A percentile compares a stretch with the other conserved stretches of the same genome.
Evolutionary conservation across 2,329 filamentous ascomycete genomes (phyloP).

Genomic region (Metarhizium rileyi): DNA sequence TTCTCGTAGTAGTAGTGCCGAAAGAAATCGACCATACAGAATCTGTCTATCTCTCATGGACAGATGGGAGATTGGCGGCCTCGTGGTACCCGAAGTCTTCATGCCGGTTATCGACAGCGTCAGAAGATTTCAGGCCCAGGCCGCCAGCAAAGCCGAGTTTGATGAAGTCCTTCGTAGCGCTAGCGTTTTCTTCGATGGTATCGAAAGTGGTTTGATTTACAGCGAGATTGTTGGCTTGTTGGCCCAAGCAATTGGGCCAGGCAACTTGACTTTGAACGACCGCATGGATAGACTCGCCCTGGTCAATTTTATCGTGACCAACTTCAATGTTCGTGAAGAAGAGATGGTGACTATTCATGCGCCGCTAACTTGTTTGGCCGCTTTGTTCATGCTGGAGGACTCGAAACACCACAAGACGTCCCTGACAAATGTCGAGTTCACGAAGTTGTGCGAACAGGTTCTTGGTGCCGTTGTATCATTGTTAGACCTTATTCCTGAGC

Average conservation of each 20-base stretch:
- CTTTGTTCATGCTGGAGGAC: slow-evolving; percentile 57
- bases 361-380: slow-evolving; percentile 50
- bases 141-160: slow-evolving; percentile 60
- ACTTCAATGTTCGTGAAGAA: slow-evolving; percentile 92
- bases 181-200: slow-evolving; percentile 93
- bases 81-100: slow-evolving; percentile 83
- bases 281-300: slow-evolving; percentile 58
- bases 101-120: slow-evolving; percentile 76
- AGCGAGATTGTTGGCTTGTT: slow-evolving; percentile 66
- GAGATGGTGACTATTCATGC: slow-evolving; percentile 88
- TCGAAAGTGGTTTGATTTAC: slow-evolving; percentile 91
- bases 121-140: slow-evolving; percentile 58
- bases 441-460: slow-evolving; percentile 23
- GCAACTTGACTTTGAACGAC: slow-evolving; percentile 32
- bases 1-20: slow-evolving; percentile 29
- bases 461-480: slow-evolving; percentile 45
- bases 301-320: slow-evolving; percentile 69
- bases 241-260: slow-evolving; percentile 45
- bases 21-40: slow-evolving; percentile 76
- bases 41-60: slow-evolving; percentile 96
- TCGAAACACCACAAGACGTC: slow-evolving; percentile 25
- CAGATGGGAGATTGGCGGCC: slow-evolving; percentile 89
- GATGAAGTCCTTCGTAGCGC: slow-evolving; percentile 85
- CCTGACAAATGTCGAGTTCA: slow-evolving; percentile 24
- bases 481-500: slow-evolving; percentile 54